These are phyloP conservation scores for Corymbia calophylla DNA, from an alignment of 441 rosid genomes.

Conservation along the genomic window DNA sequence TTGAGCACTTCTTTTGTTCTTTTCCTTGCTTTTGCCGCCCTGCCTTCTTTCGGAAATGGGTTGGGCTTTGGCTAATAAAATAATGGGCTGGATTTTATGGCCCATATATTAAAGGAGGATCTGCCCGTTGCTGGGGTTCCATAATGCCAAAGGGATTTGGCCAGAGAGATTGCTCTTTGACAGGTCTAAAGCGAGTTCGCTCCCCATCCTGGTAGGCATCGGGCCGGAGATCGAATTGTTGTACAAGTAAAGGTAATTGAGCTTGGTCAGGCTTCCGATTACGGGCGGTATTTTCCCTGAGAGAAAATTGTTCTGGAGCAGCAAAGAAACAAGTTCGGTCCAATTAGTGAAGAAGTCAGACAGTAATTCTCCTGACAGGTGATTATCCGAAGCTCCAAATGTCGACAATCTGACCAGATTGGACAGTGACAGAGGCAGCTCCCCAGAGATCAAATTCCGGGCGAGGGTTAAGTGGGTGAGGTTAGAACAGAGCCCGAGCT, in stretches of 20 bases:
- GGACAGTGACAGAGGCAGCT: constrained; percentile 24
- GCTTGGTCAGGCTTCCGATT: constrained; percentile 32
- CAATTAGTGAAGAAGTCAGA: constrained; percentile 32
- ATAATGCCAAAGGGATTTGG: constrained; percentile 22
- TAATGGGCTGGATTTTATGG: no score
- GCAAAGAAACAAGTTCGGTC: constrained; percentile 40
- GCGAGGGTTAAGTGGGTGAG: constrained; percentile 9
- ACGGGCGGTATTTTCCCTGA: constrained; percentile 38
- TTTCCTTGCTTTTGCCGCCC: no score
- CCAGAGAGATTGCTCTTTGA: constrained; percentile 19
- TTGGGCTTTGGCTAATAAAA: no score
- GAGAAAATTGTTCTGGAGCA: constrained; percentile 40
- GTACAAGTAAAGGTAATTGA: constrained; percentile 11
- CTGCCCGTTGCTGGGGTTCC: constrained; percentile 20
- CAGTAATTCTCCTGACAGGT: constrained; percentile 32
- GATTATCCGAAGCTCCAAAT: constrained; percentile 39
- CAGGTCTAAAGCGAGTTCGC: constrained; percentile 16
- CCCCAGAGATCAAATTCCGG: constrained; percentile 7
- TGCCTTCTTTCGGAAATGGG: no score
- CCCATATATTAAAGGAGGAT: not conserved
- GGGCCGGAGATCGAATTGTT: not conserved
- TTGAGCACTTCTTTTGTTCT: no score
- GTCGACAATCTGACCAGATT: constrained; percentile 21
- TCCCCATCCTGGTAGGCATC: constrained; percentile 19
- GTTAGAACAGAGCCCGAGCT: constrained; percentile 20